A percentile compares a stretch with the other conserved stretches of the same genome.
These are phyloP conservation scores for Epichloe uncinata DNA, from an alignment of 2,329 filamentous ascomycete species.

Conservation along the genomic window DNA sequence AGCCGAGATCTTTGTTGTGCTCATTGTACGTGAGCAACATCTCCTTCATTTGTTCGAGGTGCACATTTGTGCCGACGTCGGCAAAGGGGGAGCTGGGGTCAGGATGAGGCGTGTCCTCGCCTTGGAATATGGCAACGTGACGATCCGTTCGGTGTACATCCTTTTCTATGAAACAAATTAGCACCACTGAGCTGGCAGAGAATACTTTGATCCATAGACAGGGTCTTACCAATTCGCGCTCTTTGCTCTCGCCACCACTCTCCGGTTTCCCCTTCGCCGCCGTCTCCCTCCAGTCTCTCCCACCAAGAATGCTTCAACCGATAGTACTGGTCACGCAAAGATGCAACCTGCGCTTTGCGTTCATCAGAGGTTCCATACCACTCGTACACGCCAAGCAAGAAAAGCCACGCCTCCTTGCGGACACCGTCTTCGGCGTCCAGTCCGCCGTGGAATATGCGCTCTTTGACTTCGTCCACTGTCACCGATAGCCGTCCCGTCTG, in stretches of 20 bases:
- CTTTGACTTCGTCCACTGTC: constrained; percentile 86
- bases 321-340: constrained; percentile 83
- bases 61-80: constrained; percentile 85
- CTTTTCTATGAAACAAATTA: constrained; percentile 55
- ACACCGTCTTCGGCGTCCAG: constrained; percentile 81
- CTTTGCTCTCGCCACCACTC: constrained; percentile 98
- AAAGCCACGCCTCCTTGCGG: constrained; percentile 93
- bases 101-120: constrained; percentile 91
- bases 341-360: constrained; percentile 68
- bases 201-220: neutral
- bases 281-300: constrained; percentile 78
- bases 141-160: constrained; percentile 96
- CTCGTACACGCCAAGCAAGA: constrained; percentile 78
- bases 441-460: constrained; percentile 92
- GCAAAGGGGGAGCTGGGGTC: constrained; percentile 89
- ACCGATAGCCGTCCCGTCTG: constrained; percentile 60
- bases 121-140: constrained; percentile 85
- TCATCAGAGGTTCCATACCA: constrained; percentile 89
- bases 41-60: constrained; percentile 97
- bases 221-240: constrained; percentile 69
- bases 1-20: constrained; percentile 88
- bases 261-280: constrained; percentile 64
- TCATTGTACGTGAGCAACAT: constrained; percentile 98
- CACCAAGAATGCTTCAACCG: constrained; percentile 92
- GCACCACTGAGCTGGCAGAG: neutral